Evolutionary conservation across 257 asterid genomes (phyloP), one percentile per base, ranked within the genome.

Genomic region (Plantago ovata): DNA sequence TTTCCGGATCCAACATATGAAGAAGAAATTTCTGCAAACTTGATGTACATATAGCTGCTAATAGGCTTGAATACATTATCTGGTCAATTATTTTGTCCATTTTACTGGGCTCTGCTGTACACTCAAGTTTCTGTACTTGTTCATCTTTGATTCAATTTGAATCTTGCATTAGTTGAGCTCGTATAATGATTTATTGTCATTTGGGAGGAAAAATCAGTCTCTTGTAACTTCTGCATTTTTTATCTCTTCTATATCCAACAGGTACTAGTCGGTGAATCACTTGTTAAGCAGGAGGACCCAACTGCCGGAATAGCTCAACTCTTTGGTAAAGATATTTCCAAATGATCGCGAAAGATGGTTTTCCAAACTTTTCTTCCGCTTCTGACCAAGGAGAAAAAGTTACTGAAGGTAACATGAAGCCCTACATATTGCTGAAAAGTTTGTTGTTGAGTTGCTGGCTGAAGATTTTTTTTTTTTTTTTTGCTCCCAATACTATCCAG

Each of bases 201-300:
- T n/a, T 10, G 51, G n/a, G 51, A 45, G 21, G n/a, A n/a, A n/a
- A n/a, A n/a, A n/a, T 18, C 16, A 14, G 0, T 33, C 24, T n/a
- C 32, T 19, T 50, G 15, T 20, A 13, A 24, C 32, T 67, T 28
- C 39, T 33, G 11, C n/a, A n/a, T n/a, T n/a, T 63, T 20, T 9
- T 42, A 54, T 41, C 20, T 36, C 9, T 21, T 47, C 61, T 23
- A 55, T 53, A 57, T 53, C 24, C 61, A 33, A 71, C 76, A 89
- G 97, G 94, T 89, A 19, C 62, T 89, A 75, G 97, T 89, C 38
- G 97, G 95, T 11, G 95, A 89, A 72, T 89, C 97, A 0, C 57
- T 89, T 18, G 93, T 89, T 33, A 89, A 75, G 72, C 87, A 86
- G 73, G 67, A 66, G 1, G 89, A 89, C 65, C 94, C 89, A 50